Base-by-base conservation (phyloP, 306 rosid species). In the Oemleria cerasiformis region DNA sequence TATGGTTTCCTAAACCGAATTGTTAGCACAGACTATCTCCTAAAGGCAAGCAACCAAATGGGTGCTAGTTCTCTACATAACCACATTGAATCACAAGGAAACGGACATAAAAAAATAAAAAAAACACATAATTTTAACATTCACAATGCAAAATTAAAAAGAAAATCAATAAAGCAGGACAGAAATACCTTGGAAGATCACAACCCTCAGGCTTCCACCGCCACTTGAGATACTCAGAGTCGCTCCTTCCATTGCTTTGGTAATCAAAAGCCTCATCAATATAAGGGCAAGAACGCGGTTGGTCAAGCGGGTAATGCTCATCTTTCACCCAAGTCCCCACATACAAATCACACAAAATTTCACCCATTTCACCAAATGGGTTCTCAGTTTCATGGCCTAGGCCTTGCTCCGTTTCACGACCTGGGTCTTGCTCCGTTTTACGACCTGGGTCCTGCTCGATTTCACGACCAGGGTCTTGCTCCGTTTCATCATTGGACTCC, bases 191-290 rank as follows among this genome's bases (percentile, higher is more conserved):
- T 50, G 97, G 96, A 78, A 91, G 95, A 83, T 94, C 88, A 76
- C 97, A 91, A 5, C 49, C 86, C 34, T 89, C 69, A 47, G 99
- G 97, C 74, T 91, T 92, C 99, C 99, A 94, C 19, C 96, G 88
- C 99, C 97, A 94, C 61, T 86, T 88, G 39, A 89, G 79, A 78
- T 83, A 94, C 50, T 78, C 85, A 39, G 78, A 76, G 48, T 94
- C 99, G 5, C 15, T 53, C 56, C 99, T 88, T 20, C 97, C 97
- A 60, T 94, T 91, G 72, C 13, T 50, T 66, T 87, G 83, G 87
- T 96, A 95, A 72, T 86, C 92, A 57, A 86, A 95, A 71, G 96
- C 99, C 63, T 91, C 97, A 9, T 91, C 99, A 2, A 95, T 96
- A 64, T 83, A 92, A n/a, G 97, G 96, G 57, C 99, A 95, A 53